Conservation (phyloP, 73 alveolate species). For the Halteria grandinella region DNA sequence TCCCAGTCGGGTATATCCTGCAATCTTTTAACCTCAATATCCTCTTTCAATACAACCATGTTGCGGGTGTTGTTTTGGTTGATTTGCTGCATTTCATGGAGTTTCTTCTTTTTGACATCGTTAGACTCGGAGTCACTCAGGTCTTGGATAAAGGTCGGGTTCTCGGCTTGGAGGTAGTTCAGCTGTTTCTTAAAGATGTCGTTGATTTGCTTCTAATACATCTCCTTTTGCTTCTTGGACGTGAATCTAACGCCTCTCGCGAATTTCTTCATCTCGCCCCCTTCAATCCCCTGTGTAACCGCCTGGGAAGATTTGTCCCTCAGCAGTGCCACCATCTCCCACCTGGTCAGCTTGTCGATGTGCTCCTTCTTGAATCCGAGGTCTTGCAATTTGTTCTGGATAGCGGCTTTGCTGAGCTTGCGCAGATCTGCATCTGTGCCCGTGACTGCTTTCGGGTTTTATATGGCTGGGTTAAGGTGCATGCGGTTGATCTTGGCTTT, state of each 20-base stretch:
- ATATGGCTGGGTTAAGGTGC: conserved; percentile 43
- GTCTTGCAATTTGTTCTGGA: conserved; percentile 75
- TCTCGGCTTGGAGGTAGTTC: conserved; percentile 67
- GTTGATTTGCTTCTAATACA: conserved; percentile 81
- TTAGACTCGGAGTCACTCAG: conserved; percentile 25
- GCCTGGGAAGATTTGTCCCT: conserved; percentile 78
- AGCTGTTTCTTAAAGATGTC: conserved; percentile 85
- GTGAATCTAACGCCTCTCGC: conserved; percentile 86
- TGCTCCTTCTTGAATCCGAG: conserved; percentile 85
- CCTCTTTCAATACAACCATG: conserved; percentile 55
- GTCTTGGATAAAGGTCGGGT: conserved; percentile 15
- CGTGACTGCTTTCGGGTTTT: conserved; percentile 86
- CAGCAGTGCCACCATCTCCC: conserved; percentile 85
- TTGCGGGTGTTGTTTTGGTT: conserved; percentile 18
- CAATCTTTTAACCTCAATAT: conserved; percentile 41
- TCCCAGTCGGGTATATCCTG: conserved; percentile 63
- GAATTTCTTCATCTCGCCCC: conserved; percentile 75
- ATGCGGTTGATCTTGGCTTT: conserved; percentile 47
- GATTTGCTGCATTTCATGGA: conserved; percentile 38
- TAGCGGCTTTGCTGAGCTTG: conserved; percentile 87
- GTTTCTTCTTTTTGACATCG: conserved; percentile 25
- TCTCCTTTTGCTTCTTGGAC: conserved; percentile 81
- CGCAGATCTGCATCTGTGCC: conserved; percentile 97
- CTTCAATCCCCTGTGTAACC: conserved; percentile 74
- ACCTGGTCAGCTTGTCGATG: conserved; percentile 72